Evolutionary conservation across 2,329 filamentous ascomycete species (phyloP), one percentile per base, ranked within the genome.

Genomic region (Beauveria varroae): DNA sequence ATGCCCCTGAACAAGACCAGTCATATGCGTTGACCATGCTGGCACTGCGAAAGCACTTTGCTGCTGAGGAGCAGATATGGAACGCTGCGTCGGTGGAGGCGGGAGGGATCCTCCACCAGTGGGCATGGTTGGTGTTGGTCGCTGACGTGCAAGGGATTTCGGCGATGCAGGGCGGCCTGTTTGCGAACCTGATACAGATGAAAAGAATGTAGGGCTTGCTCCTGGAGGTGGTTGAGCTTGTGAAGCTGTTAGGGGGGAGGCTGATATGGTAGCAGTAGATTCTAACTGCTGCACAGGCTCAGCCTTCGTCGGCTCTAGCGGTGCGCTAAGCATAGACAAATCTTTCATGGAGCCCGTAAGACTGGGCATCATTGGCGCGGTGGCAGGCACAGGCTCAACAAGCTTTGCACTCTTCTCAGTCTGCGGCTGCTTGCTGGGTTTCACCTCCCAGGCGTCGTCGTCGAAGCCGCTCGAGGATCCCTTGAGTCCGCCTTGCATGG

Each of bases 371-470:
- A 74, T 67, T 24, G 72, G 68, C 14, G 67, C 64, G 20, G 67
- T 64, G 22, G 76, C 68, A 24, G 79, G 67, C 37, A 75, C 70
- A 53, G 46, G 62, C 41, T 63, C 58, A 18, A 53, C n/a, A 52
- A 60, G 28, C 30, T 58, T 62, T 10, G 58, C 40, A 57, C 52
- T 46, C 26, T 57, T 62, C 8, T 52, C 58, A 26, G 65, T 58
- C 65, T 65, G 73, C 61, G 56, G 74, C 65, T 86, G 83, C 70
- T 86, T 88, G 16, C 88, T 84, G 20, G 91, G 90, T 76, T 97
- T 97, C 55, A 96, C 88, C 69, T 96, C 91, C 95, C 95, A 99
- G 9, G 95, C 95, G 77, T 98, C 91, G 70, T 98, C 95, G 57
- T 99, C 95, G 69, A 98, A 98, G 3, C 91, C 91, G 63, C 80